These are phyloP conservation scores for Jacaranda mimosifolia DNA, from an alignment of 257 asterid species.

Conservation along the genomic window DNA sequence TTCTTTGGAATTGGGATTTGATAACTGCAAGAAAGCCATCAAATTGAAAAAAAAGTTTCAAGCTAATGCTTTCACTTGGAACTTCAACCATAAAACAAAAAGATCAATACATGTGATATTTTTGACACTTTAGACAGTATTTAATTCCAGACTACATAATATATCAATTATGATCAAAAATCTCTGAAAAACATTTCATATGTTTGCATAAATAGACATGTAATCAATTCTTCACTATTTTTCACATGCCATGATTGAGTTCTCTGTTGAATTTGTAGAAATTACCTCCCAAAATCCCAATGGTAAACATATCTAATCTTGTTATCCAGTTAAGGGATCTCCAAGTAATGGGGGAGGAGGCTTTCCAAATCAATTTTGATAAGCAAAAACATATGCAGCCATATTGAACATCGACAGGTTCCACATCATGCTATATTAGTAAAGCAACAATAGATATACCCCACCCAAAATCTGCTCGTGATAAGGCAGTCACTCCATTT, in stretches of 20 bases:
- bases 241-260: neutral
- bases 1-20: neutral
- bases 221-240: neutral
- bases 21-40: conserved; percentile 5
- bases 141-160: too few relatives aligned
- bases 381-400: neutral
- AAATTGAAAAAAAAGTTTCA: too few relatives aligned
- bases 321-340: neutral
- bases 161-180: too few relatives aligned
- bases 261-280: neutral
- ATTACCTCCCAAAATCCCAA: neutral
- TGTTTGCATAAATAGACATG: neutral
- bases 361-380: neutral
- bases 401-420: neutral
- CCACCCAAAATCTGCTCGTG: neutral
- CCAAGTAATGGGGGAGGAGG: neutral
- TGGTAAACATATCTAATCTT: neutral
- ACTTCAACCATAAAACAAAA: neutral
- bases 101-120: too few relatives aligned
- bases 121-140: too few relatives aligned
- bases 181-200: neutral
- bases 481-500: neutral
- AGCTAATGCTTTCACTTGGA: neutral
- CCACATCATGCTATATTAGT: neutral
- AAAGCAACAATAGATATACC: neutral